A percentile compares a stretch with the other conserved stretches of the same genome.
These are phyloP conservation scores for Salix suchowensis DNA, from an alignment of 345 rosid genomes.

Conservation along the genomic window DNA sequence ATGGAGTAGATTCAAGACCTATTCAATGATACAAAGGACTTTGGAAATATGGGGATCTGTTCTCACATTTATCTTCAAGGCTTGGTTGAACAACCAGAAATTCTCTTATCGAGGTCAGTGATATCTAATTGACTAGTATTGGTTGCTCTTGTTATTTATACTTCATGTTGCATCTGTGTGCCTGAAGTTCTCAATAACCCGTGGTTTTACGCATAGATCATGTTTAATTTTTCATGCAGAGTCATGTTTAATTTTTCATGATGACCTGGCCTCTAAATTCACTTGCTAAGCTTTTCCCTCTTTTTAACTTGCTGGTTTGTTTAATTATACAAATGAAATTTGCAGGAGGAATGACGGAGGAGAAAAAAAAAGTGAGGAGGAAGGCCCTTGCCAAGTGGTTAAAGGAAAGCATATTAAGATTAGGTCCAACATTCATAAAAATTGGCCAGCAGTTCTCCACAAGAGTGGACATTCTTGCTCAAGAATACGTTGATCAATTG, in stretches of 20 bases:
- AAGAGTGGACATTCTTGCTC: constrained; percentile 96
- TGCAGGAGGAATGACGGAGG: constrained; percentile 90
- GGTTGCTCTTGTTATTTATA: background rate
- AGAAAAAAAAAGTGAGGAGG: constrained; percentile 59
- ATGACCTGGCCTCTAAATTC: background rate
- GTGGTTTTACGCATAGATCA: background rate
- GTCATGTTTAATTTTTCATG: background rate
- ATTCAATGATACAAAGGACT: constrained; percentile 87
- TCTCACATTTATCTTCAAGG: constrained; percentile 64
- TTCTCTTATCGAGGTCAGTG: constrained; percentile 77
- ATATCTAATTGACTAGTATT: background rate
- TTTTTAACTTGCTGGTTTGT: background rate
- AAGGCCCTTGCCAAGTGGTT: constrained; percentile 90
- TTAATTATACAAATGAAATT: constrained; percentile 5
- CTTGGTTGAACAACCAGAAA: constrained; percentile 77
- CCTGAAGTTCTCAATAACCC: background rate
- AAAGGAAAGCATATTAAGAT: constrained; percentile 79
- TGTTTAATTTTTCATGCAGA: background rate
- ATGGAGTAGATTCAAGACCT: constrained; percentile 94
- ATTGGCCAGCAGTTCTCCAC: constrained; percentile 97
- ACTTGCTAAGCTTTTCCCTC: background rate
- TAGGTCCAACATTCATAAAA: constrained; percentile 98
- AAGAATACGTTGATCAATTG: constrained; percentile 94
- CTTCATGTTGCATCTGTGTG: background rate
- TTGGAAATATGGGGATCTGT: constrained; percentile 98